Conservation (phyloP, 2,329 filamentous ascomycete species). For the Thermothelomyces thermophilus region DNA sequence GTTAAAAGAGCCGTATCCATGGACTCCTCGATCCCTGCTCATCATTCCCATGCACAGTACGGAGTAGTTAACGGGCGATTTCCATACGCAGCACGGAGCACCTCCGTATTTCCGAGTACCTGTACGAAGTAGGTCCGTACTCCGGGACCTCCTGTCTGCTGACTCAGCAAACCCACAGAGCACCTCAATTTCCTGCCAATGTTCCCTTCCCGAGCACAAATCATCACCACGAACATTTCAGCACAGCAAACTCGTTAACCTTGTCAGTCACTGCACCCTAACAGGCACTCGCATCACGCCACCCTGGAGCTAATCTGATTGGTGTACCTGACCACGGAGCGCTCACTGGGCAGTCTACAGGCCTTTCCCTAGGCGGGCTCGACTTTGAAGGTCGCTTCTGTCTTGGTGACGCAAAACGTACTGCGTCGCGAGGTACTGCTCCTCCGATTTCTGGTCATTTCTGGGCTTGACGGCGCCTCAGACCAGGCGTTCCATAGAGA, state of each 20-base stretch:
- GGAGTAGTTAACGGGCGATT: too few species aligned
- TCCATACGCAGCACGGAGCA: too few species aligned
- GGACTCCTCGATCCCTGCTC: too few species aligned
- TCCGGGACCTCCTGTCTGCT: not conserved
- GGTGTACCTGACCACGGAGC: slow-evolving; percentile 13
- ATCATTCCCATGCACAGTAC: too few species aligned
- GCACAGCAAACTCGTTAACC: slow-evolving; percentile 31
- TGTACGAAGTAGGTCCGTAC: too few species aligned
- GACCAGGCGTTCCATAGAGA: not conserved
- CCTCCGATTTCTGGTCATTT: not conserved
- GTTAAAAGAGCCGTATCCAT: too few species aligned
- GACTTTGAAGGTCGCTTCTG: not conserved
- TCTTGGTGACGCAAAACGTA: not conserved
- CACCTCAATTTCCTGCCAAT: slow-evolving; percentile 16
- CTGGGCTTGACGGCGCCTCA: not conserved
- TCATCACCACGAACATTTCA: slow-evolving; percentile 41
- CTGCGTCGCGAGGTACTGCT: not conserved
- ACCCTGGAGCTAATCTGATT: slow-evolving; percentile 18
- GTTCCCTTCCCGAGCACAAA: slow-evolving; percentile 27
- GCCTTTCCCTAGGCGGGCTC: not conserved
- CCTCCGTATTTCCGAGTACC: too few species aligned
- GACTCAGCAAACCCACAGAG: slow-evolving; percentile 15
- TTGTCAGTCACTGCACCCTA: slow-evolving; percentile 19
- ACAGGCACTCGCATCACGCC: slow-evolving; percentile 17
- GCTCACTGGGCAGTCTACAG: slow-evolving; percentile 2